Evolutionary conservation across 2,329 filamentous ascomycete genomes (phyloP).

Genomic region (Pseudogymnoascus destructans): DNA sequence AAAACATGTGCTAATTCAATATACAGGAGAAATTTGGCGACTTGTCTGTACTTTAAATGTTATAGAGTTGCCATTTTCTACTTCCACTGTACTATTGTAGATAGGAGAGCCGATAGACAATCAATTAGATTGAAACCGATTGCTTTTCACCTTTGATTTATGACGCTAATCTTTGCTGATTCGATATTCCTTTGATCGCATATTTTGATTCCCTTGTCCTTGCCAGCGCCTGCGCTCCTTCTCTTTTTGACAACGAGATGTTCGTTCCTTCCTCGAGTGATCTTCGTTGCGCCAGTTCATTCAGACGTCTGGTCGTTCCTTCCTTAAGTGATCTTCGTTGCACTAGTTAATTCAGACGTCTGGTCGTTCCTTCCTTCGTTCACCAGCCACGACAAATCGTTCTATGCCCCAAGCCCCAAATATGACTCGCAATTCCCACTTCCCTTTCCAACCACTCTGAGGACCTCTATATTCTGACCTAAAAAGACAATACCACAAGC

Average conservation of each 20-base stretch:
- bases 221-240: neutral
- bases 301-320: neutral
- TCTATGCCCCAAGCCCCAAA: neutral
- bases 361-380: neutral
- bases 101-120: conserved; percentile 35
- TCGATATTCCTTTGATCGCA: neutral
- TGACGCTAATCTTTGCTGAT: neutral
- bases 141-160: neutral
- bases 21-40: conserved; percentile 95
- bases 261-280: neutral
- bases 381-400: neutral
- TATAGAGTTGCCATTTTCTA: conserved; percentile 18
- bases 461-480: neutral
- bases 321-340: neutral
- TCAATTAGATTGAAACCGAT: conserved; percentile 4
- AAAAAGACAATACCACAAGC: neutral
- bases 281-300: neutral
- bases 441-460: neutral
- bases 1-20: conserved; percentile 32
- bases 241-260: neutral
- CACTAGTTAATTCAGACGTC: neutral
- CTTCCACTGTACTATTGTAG: conserved; percentile 59
- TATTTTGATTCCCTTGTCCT: neutral
- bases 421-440: neutral
- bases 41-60: conserved; percentile 74